Percentiles rank a stretch among this genome's conserved stretches.
Conservation (phyloP, 2,329 filamentous ascomycete species). For the Setomelanomma holmii region DNA sequence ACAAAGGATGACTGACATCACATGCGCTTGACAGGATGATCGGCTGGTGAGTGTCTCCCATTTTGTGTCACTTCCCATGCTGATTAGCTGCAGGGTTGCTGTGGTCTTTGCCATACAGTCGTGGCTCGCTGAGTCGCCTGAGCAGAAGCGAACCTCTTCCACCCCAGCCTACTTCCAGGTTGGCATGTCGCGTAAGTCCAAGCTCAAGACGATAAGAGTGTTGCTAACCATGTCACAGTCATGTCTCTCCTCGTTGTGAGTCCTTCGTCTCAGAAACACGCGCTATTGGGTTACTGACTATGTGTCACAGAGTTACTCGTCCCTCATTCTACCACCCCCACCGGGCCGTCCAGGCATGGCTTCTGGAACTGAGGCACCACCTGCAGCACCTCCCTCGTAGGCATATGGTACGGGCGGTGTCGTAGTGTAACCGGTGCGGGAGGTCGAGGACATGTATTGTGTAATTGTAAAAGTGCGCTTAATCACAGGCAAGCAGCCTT, state of each 20-base stretch:
- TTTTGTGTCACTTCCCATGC: constrained; percentile 13
- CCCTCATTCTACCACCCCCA: constrained; percentile 68
- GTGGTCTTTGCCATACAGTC: constrained; percentile 77
- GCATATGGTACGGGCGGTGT: background rate
- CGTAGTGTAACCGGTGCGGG: background rate
- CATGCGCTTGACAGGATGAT: constrained; percentile 60
- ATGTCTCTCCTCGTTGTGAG: constrained; percentile 57
- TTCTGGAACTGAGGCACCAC: constrained; percentile 57
- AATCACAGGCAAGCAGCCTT: background rate
- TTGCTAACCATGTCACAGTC: constrained; percentile 34
- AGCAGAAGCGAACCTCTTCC: constrained; percentile 66
- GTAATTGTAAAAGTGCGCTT: constrained; percentile 20
- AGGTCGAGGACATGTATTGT: constrained; percentile 15
- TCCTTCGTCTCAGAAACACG: constrained; percentile 11
- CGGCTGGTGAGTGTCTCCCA: constrained; percentile 60
- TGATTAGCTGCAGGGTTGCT: constrained; percentile 63
- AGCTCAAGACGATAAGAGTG: background rate
- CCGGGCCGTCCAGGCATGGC: constrained; percentile 40
- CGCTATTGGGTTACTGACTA: constrained; percentile 12
- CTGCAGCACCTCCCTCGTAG: constrained; percentile 55
- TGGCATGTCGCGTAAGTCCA: constrained; percentile 74
- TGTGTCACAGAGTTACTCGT: constrained; percentile 61
- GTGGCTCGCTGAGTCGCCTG: constrained; percentile 78
- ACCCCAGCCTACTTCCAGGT: constrained; percentile 79
- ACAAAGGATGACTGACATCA: constrained; percentile 23